Evolutionary conservation across 169 alveolate species (phyloP).

Genomic region (Besnoitia besnoiti): DNA sequence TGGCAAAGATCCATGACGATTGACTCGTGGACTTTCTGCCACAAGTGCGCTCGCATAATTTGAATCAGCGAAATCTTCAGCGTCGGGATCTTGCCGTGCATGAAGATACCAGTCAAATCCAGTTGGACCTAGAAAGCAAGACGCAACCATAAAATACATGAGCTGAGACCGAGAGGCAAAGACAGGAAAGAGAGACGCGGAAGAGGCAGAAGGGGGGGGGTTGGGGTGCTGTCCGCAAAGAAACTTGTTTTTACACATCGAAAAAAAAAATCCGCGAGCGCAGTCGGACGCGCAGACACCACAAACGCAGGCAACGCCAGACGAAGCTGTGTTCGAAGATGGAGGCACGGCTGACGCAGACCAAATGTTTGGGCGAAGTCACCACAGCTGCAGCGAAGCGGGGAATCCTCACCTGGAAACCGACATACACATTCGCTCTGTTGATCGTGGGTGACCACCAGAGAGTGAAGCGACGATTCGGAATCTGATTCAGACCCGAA

Average conservation of each 20-base stretch:
- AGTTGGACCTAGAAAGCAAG: conserved; percentile 89
- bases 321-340: no score
- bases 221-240: no score
- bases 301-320: no score
- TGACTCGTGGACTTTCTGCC: conserved; percentile 99
- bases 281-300: no score
- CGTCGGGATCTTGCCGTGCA: conserved; percentile 99
- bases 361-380: no score
- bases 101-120: conserved; percentile 99
- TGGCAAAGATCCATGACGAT: conserved; percentile 99
- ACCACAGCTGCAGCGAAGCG: no score
- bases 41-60: conserved; percentile 99
- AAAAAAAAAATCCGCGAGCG: no score
- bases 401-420: conserved; percentile 95
- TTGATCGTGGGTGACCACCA: conserved; percentile 99
- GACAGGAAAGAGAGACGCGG: background rate
- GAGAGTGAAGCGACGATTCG: conserved; percentile 99
- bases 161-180: background rate
- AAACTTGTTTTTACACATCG: no score
- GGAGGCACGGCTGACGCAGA: no score
- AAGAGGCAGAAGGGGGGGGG: background rate
- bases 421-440: conserved; percentile 99
- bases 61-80: conserved; percentile 98
- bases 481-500: conserved; percentile 99
- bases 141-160: background rate